Conservation (phyloP, 2,329 filamentous ascomycete genomes). For the Fusarium aywerte region DNA sequence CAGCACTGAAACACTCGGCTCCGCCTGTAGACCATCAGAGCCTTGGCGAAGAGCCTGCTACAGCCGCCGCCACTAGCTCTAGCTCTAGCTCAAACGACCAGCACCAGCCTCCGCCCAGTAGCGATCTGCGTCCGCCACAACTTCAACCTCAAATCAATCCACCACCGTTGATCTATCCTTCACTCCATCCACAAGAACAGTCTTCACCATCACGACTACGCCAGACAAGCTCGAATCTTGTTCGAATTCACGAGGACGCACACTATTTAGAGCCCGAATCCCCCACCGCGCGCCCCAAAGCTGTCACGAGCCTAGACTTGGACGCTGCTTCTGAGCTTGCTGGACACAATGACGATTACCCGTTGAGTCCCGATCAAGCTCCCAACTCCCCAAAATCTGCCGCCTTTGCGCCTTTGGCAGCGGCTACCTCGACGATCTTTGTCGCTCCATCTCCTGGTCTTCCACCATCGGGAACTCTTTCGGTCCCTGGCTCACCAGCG, state of each 20-base stretch:
- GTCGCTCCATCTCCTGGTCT: slow-evolving; percentile 44
- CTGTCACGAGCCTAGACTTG: slow-evolving; percentile 36
- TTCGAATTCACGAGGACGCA: slow-evolving; percentile 43
- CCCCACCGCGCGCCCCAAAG: slow-evolving; percentile 24
- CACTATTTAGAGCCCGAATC: slow-evolving; percentile 23
- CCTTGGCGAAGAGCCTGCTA: slow-evolving; percentile 38
- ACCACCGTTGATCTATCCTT: slow-evolving; percentile 37
- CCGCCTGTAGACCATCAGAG: slow-evolving; percentile 38
- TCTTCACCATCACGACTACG: slow-evolving; percentile 37
- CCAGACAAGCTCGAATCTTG: slow-evolving; percentile 43
- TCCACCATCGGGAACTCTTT: slow-evolving; percentile 34
- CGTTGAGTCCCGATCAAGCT: slow-evolving; percentile 44
- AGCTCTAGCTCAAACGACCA: slow-evolving; percentile 16
- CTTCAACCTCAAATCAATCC: slow-evolving; percentile 32
- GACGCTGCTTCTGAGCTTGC: slow-evolving; percentile 35
- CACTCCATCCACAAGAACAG: slow-evolving; percentile 32
- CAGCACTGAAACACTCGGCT: slow-evolving; percentile 39
- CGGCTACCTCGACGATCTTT: slow-evolving; percentile 55
- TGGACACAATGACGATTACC: slow-evolving; percentile 44
- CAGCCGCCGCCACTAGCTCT: slow-evolving; percentile 39
- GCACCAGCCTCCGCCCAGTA: slow-evolving; percentile 35
- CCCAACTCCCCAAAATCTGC: slow-evolving; percentile 38
- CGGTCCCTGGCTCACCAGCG: slow-evolving; percentile 31
- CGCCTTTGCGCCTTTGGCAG: slow-evolving; percentile 22
- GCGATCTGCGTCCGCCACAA: slow-evolving; percentile 42